These are phyloP conservation scores for Entrophospora sp. DNA, from an alignment of 192 early-diverging fungal species.

Conservation along the genomic window DNA sequence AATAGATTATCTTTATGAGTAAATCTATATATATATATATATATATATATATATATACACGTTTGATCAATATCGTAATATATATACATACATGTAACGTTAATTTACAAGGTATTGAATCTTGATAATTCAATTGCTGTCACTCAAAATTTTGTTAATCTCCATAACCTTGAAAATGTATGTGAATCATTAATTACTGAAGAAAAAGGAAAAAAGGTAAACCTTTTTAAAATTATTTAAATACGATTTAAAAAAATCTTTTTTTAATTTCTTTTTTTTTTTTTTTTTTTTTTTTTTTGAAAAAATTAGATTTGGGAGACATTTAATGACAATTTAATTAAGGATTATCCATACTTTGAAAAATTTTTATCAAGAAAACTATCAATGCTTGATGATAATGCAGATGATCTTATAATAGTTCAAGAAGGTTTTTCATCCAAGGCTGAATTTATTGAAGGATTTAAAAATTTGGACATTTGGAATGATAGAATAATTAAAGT, in stretches of 20 bases:
- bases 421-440: background rate
- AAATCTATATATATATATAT: no score
- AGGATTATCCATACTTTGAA: constrained; percentile 22
- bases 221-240: background rate
- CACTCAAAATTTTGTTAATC: constrained; percentile 34
- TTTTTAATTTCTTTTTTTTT: no score
- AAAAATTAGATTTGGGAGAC: constrained; percentile 20
- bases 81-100: no score
- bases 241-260: background rate
- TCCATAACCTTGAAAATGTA: constrained; percentile 22
- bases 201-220: background rate
- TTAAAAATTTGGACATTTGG: background rate
- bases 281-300: constrained; percentile 8
- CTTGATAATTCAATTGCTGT: constrained; percentile 35
- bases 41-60: no score
- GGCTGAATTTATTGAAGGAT: constrained; percentile 7
- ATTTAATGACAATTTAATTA: constrained; percentile 14
- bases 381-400: background rate
- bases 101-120: constrained; percentile 29
- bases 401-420: constrained; percentile 5
- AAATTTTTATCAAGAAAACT: background rate
- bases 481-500: background rate
- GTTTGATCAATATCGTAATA: no score
- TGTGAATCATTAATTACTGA: constrained; percentile 19
- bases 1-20: background rate